Evolutionary conservation across 1,139 yeast species (phyloP).

Genomic region (Candida sojae): DNA sequence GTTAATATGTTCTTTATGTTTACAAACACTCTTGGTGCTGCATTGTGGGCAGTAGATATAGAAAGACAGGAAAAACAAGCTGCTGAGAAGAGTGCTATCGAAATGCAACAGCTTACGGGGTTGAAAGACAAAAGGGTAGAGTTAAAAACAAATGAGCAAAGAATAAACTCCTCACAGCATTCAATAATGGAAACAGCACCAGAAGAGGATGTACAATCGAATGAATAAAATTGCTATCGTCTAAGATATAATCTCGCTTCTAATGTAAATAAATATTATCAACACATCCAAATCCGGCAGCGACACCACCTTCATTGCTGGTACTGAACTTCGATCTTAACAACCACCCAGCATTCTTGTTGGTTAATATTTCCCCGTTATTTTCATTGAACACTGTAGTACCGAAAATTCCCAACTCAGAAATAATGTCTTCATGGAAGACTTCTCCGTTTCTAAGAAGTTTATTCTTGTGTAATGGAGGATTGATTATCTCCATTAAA

Average conservation of each 20-base stretch:
- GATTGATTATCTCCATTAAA: conserved; percentile 88
- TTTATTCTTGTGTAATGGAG: conserved; percentile 66
- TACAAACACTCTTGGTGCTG: conserved; percentile 71
- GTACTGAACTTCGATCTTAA: conserved; percentile 84
- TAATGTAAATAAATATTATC: conserved; percentile 63
- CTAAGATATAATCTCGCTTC: background rate
- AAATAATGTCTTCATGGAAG: conserved; percentile 67
- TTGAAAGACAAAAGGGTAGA: background rate
- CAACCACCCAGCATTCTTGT: conserved; percentile 79
- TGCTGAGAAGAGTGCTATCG: conserved; percentile 1
- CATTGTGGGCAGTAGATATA: conserved; percentile 61
- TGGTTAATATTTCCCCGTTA: conserved; percentile 55
- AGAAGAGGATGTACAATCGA: no score
- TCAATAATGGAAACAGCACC: background rate
- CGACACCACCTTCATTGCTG: conserved; percentile 97
- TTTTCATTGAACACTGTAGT: conserved; percentile 71
- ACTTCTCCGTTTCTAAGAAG: conserved; percentile 69
- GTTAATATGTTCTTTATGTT: conserved; percentile 62
- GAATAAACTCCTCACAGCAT: no score
- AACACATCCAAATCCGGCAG: conserved; percentile 97
- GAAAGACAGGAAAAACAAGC: conserved; percentile 18
- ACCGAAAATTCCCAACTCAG: conserved; percentile 92
- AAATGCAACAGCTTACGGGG: background rate
- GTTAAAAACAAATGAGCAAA: no score
- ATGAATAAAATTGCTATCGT: background rate